These are phyloP conservation scores for Fragaria ananassa DNA, from an alignment of 306 rosid species.

Conservation along the genomic window DNA sequence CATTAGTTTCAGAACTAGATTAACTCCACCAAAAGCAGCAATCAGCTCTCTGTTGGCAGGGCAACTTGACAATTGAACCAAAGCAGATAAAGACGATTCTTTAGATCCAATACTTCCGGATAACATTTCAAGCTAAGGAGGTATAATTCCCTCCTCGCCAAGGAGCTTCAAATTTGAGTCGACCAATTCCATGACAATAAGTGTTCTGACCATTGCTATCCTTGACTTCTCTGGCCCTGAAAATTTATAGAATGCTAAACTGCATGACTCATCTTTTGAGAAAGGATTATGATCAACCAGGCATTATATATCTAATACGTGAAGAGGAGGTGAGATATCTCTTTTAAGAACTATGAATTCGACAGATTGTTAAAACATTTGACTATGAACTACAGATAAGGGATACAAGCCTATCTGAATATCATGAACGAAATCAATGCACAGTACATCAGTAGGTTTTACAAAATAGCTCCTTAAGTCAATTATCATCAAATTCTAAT, in stretches of 20 bases:
- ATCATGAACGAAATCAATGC: neutral
- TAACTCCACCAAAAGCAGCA: conserved; percentile 63
- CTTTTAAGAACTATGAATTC: neutral
- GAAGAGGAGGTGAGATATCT: neutral
- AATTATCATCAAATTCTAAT: neutral
- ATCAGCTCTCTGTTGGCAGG: conserved; percentile 55
- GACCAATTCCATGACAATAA: conserved; percentile 47
- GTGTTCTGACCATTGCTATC: conserved; percentile 49
- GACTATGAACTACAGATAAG: neutral
- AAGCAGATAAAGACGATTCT: conserved; percentile 52
- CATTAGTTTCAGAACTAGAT: conserved; percentile 46
- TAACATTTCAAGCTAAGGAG: conserved; percentile 68
- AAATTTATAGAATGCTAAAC: conserved; percentile 29
- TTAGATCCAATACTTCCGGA: conserved; percentile 45
- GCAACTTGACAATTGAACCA: conserved; percentile 53
- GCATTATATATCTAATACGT: neutral
- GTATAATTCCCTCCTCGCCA: conserved; percentile 70
- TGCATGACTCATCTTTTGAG: neutral
- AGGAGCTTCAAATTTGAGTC: conserved; percentile 53
- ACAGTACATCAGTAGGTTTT: neutral
- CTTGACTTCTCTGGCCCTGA: conserved; percentile 69
- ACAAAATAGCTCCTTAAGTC: neutral
- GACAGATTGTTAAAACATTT: neutral
- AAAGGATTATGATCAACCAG: conserved; percentile 1
- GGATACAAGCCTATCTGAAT: neutral